These are phyloP conservation scores for Colletotrichum aenigma DNA, from an alignment of 2,329 filamentous ascomycete genomes.

Conservation along the genomic window DNA sequence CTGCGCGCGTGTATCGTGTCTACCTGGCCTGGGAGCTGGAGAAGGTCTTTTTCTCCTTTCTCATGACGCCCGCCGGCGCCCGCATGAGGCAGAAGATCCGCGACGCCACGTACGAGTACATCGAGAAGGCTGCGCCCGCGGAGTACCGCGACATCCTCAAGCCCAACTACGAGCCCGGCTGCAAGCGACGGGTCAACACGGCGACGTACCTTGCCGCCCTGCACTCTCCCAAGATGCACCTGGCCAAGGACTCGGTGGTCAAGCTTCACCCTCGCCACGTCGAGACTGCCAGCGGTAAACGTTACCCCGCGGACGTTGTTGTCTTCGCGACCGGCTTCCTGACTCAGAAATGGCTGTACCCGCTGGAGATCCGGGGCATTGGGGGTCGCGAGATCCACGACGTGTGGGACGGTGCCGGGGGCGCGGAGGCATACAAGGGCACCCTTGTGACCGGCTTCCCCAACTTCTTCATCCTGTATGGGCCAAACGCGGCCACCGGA, in stretches of 20 bases:
- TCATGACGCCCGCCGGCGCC: background rate
- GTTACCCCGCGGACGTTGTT: background rate
- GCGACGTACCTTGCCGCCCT: background rate
- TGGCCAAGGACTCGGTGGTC: background rate
- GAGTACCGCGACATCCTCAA: slow-evolving; percentile 39
- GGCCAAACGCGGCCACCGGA: background rate
- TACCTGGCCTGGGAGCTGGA: background rate
- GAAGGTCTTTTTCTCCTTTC: background rate
- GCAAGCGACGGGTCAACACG: background rate
- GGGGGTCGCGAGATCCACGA: background rate
- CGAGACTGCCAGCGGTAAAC: background rate
- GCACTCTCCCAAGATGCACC: background rate
- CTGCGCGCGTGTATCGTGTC: background rate
- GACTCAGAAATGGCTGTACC: background rate
- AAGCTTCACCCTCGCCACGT: background rate
- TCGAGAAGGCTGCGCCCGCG: background rate
- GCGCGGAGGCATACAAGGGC: background rate
- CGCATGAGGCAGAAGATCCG: background rate
- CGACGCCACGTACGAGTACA: background rate
- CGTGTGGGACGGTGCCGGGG: background rate
- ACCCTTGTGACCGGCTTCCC: background rate
- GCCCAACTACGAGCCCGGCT: slow-evolving; percentile 36
- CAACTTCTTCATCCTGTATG: slow-evolving; percentile 1
- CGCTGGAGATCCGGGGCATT: background rate
- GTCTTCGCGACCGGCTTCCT: background rate